These are phyloP conservation scores for Puccinia hordei DNA, from an alignment of 1,284 basidiomycete species.

Conservation along the genomic window DNA sequence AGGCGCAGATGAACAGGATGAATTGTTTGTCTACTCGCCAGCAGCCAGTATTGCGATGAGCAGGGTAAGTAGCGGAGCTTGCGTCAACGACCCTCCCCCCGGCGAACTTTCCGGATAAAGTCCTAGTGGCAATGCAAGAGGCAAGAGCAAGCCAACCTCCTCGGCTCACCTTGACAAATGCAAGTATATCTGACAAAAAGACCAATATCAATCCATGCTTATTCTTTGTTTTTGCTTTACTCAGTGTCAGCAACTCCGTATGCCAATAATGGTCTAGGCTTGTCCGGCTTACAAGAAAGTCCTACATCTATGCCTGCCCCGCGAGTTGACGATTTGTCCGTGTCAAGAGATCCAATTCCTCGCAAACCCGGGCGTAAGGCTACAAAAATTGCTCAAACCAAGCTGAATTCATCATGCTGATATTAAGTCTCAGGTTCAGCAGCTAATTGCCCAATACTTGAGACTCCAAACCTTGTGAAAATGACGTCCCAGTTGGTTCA, in stretches of 20 bases:
- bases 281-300: slow-evolving; percentile 44
- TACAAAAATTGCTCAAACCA: slow-evolving; percentile 33
- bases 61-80: slow-evolving; percentile 31
- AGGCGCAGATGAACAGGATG: background rate
- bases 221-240: background rate
- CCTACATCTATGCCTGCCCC: background rate
- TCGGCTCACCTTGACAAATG: background rate
- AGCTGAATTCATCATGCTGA: slow-evolving; percentile 12
- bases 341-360: slow-evolving; percentile 17
- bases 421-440: slow-evolving; percentile 34
- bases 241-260: slow-evolving; percentile 7
- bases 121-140: background rate
- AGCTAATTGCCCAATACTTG: slow-evolving; percentile 28
- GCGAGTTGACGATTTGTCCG: slow-evolving; percentile 2
- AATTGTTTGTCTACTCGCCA: slow-evolving; percentile 17
- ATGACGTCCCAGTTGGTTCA: background rate
- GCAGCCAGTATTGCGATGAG: slow-evolving; percentile 40
- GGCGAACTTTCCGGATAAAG: slow-evolving; percentile 12
- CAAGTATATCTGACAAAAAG: background rate
- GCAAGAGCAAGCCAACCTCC: slow-evolving; percentile 10
- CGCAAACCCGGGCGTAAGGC: slow-evolving; percentile 45
- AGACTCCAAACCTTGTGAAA: slow-evolving; percentile 1
- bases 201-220: background rate
- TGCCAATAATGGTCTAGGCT: slow-evolving; percentile 33
- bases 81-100: slow-evolving; percentile 6